Conservation (phyloP, 148 eudicot species). For the Dysphania ambrosioides region DNA sequence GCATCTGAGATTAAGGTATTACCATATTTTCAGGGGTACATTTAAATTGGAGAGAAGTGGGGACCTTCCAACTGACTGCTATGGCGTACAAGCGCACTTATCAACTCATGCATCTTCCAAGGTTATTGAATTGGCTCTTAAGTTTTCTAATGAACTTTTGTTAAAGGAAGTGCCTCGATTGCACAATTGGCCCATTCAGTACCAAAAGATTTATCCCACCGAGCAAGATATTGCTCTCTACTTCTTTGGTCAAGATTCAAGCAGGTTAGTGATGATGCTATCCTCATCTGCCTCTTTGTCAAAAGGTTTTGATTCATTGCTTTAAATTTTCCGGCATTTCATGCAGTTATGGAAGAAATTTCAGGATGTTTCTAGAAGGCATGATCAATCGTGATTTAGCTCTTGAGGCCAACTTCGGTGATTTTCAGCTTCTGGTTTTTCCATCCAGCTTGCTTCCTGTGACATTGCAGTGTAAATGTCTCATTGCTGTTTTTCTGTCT, state of each 20-base stretch:
- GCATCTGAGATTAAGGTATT: background rate
- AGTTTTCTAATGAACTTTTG: slow-evolving; percentile 45
- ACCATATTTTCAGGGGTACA: slow-evolving; percentile 34
- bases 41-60: slow-evolving; percentile 35
- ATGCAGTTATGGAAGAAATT: slow-evolving; percentile 38
- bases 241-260: slow-evolving; percentile 52
- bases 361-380: slow-evolving; percentile 34
- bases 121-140: slow-evolving; percentile 43
- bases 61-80: slow-evolving; percentile 28
- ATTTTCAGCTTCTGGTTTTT: slow-evolving; percentile 40
- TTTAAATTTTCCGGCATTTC: slow-evolving; percentile 15
- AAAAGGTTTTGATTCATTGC: background rate
- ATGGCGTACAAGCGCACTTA: slow-evolving; percentile 48
- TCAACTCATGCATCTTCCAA: slow-evolving; percentile 39
- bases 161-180: slow-evolving; percentile 58
- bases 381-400: slow-evolving; percentile 44
- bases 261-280: slow-evolving; percentile 31
- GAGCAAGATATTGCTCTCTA: slow-evolving; percentile 56
- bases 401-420: slow-evolving; percentile 36
- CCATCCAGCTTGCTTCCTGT: slow-evolving; percentile 47
- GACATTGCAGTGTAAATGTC: slow-evolving; percentile 39
- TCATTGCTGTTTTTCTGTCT: background rate
- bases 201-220: slow-evolving; percentile 49
- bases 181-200: slow-evolving; percentile 71
- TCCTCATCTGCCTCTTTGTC: background rate